Base-by-base conservation (phyloP, 257 asterid species). In the Rubia yunnanensis region DNA sequence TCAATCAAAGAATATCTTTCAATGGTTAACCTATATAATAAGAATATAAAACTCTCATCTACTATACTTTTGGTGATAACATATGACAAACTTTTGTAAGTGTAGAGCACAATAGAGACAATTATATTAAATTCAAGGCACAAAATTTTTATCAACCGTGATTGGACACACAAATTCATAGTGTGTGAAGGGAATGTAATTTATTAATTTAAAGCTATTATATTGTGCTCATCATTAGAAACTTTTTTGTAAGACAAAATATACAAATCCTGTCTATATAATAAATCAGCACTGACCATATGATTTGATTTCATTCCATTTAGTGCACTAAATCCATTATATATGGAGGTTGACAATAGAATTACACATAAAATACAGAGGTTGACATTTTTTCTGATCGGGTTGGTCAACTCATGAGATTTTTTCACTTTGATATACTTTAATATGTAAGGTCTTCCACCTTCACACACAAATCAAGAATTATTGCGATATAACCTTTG, bases 401-500 rank as follows among this genome's bases (percentile, higher is more conserved):
- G 28, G 32, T 30, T 30, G 17, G 69, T 49, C 69, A 65, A 65
- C 60, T 65, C 52, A 15, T 5, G 17, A 20, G 11, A 38, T n/a
- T 22, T 20, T 52, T 17, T 5, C 22, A 48, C 1, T 1, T 4
- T 24, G 27, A 13, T 64, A 13, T 64, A 26, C 14, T 49, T 20
- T 28, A 30, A 9, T 65, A 50, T 50, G 34, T 5, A 8, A 11
- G 61, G 70, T 50, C 61, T 31, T 50, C 35, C 5, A 39, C 34
- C 70, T 65, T 65, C 62, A 66, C 62, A 65, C 60, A 23, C 62
- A 34, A n/a, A 59, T 31, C 34, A 1, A 59, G 10, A 56, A 5
- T 56, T 27, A 0, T 27, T 14, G 7, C 3, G 3, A 59, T 59
- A 59, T 59, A 7, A 3, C 17, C 44, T 17, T 59, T 59, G 64